These are phyloP conservation scores for Trichoderma guizhouense DNA, from an alignment of 2,329 filamentous ascomycete species.

Conservation along the genomic window DNA sequence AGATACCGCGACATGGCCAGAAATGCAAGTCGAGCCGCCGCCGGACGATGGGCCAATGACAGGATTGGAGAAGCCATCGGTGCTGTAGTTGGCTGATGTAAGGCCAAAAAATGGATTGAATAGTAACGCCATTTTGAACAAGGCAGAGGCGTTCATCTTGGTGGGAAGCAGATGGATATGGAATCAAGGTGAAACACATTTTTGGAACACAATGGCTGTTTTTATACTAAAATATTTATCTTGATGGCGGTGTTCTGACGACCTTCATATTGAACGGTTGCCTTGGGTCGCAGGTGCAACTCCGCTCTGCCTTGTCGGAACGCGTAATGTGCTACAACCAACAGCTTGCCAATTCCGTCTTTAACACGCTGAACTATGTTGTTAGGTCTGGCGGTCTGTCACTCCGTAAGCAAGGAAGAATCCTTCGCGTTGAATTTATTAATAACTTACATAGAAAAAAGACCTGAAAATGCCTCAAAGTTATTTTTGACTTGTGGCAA, in stretches of 20 bases:
- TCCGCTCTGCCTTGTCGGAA: not conserved
- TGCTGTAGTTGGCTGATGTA: not conserved
- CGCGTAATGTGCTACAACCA: not conserved
- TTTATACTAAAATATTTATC: not conserved
- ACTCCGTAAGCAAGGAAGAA: not conserved
- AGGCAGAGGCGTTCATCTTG: not conserved
- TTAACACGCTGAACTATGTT: not conserved
- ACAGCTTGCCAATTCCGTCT: not conserved
- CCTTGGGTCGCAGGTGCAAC: not conserved
- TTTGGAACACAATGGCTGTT: not conserved
- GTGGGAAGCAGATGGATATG: not conserved
- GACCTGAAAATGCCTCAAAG: not conserved
- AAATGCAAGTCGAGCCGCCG: constrained; percentile 1
- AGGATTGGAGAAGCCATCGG: not conserved
- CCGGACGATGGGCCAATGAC: not conserved
- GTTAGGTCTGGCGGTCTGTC: not conserved
- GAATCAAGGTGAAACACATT: not conserved
- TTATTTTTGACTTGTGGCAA: not conserved
- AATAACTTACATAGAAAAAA: not conserved
- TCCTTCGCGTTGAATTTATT: not conserved
- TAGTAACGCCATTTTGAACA: not conserved
- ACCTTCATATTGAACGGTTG: not conserved
- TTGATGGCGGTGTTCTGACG: not conserved
- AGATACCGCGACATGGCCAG: not conserved
- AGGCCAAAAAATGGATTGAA: not conserved